Conservation (phyloP, 345 rosid genomes). For the Eucalyptus marginata region DNA sequence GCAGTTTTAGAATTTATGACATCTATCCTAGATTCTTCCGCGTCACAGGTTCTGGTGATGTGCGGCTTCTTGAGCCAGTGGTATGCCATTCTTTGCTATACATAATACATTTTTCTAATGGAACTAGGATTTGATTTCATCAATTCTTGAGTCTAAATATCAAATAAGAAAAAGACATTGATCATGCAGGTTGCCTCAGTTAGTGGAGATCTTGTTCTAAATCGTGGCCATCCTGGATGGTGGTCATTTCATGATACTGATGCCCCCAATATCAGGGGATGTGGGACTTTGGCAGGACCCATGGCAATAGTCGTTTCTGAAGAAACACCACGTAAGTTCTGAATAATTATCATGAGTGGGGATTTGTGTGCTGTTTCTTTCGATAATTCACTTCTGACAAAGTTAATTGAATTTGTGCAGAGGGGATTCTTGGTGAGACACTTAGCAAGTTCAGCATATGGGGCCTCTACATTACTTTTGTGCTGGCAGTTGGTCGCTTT, state of each 20-base stretch:
- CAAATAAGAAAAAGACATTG: background rate
- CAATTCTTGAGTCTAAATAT: background rate
- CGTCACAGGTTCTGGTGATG: conserved; percentile 41
- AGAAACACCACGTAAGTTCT: conserved; percentile 33
- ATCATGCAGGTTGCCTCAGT: conserved; percentile 17
- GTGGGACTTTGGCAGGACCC: conserved; percentile 24
- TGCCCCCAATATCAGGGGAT: conserved; percentile 1
- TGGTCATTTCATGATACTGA: conserved; percentile 34
- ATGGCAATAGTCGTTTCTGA: conserved; percentile 34
- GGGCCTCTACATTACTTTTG: conserved; percentile 40
- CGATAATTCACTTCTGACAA: background rate
- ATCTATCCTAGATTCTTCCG: conserved; percentile 36
- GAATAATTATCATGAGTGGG: background rate
- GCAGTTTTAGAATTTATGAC: conserved; percentile 16
- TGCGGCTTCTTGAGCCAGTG: conserved; percentile 17
- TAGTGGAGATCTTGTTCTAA: conserved; percentile 30
- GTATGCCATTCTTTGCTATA: conserved; percentile 2
- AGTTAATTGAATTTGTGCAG: conserved; percentile 1
- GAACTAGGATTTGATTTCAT: background rate
- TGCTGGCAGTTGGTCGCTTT: conserved; percentile 41
- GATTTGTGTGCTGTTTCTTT: background rate
- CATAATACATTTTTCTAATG: background rate
- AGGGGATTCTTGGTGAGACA: conserved; percentile 45
- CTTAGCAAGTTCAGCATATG: conserved; percentile 47
- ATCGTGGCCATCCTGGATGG: conserved; percentile 25